Evolutionary conservation across 345 rosid species (phyloP).

Genomic region (Passiflora organensis): DNA sequence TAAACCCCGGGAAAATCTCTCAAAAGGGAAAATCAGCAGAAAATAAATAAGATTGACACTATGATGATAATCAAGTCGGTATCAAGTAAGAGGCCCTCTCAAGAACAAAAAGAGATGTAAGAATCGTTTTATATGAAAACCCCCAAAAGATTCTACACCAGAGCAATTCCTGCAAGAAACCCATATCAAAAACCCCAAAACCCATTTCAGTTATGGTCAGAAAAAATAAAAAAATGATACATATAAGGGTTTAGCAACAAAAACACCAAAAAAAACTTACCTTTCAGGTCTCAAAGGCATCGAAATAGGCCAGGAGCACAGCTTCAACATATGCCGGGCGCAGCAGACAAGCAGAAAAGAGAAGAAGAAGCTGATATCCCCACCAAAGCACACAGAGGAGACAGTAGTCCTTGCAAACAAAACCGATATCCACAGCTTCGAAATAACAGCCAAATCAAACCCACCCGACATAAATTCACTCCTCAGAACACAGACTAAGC

Average conservation of each 20-base stretch:
- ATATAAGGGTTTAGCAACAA: not conserved
- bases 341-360: constrained; percentile 40
- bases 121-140: constrained; percentile 65
- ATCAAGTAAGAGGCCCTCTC: constrained; percentile 63
- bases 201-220: constrained; percentile 25
- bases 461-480: constrained; percentile 88
- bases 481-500: constrained; percentile 8
- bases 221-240: not conserved
- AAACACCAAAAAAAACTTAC: constrained; percentile 23
- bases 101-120: constrained; percentile 62
- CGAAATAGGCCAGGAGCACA: constrained; percentile 47
- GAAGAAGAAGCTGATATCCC: not conserved
- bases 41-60: constrained; percentile 5
- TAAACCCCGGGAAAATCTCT: constrained; percentile 10
- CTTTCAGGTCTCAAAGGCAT: constrained; percentile 74
- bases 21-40: not conserved
- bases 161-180: constrained; percentile 64
- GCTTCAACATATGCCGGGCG: constrained; percentile 43
- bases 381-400: constrained; percentile 7
- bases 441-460: constrained; percentile 63
- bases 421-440: constrained; percentile 44
- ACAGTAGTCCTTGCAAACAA: constrained; percentile 5
- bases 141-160: constrained; percentile 68
- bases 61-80: constrained; percentile 11
- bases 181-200: constrained; percentile 3